A percentile compares a stretch with the other conserved stretches of the same genome.
phyloP scores from a whole-genome alignment of 345 rosid species.

The Rhizophora apiculata region DNA sequence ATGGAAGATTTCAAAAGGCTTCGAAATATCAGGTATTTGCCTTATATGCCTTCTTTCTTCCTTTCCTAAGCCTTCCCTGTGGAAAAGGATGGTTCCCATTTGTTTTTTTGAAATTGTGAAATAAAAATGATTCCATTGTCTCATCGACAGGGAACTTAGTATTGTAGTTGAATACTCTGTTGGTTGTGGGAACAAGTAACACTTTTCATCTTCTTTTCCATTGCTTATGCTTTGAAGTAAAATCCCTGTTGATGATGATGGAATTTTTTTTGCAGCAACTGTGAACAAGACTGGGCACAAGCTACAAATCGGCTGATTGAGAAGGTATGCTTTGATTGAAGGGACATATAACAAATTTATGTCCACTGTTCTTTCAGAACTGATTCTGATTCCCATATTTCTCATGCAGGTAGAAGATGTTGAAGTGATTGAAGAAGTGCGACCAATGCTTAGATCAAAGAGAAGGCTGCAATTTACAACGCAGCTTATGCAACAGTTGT shows the following conservation, averaged over 20 bases:
- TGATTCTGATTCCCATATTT: conserved; percentile 19
- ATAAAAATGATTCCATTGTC: no score
- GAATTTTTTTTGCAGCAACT: conserved; percentile 42
- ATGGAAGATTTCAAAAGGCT: conserved; percentile 39
- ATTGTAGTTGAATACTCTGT: no score
- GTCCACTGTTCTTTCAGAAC: not conserved
- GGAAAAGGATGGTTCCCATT: no score
- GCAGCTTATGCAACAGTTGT: conserved; percentile 71
- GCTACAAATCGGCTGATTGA: conserved; percentile 58
- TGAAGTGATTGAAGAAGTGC: conserved; percentile 48
- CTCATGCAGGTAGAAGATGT: conserved; percentile 59
- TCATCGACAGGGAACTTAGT: no score
- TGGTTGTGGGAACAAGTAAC: no score
- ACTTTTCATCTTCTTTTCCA: no score
- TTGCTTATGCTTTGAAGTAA: no score
- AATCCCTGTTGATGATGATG: not conserved
- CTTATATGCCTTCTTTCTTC: not conserved
- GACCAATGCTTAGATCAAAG: conserved; percentile 49
- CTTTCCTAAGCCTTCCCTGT: not conserved
- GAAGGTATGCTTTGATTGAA: conserved; percentile 52
- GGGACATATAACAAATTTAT: not conserved
- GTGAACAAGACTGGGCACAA: conserved; percentile 67
- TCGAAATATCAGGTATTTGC: conserved; percentile 53
- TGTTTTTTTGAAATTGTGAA: no score
- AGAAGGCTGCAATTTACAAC: conserved; percentile 73